phyloP scores from a whole-genome alignment of 2,329 filamentous ascomycete genomes.

The Purpureocillium takamizusanense region DNA sequence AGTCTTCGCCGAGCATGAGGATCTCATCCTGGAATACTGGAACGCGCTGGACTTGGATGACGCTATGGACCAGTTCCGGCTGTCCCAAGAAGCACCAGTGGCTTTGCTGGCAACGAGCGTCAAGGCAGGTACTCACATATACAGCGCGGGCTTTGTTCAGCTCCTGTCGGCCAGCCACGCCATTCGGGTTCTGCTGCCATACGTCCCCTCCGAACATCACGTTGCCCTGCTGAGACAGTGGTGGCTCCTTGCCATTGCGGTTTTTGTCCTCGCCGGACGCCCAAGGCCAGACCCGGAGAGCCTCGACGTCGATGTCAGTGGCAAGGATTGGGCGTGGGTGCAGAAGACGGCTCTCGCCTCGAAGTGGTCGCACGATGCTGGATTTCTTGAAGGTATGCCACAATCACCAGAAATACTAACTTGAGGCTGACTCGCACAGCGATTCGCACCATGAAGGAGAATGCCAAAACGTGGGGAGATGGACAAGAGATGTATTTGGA shows the following conservation, averaged over 20 bases:
- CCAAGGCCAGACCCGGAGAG: conserved; percentile 62
- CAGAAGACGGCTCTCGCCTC: conserved; percentile 62
- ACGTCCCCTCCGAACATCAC: conserved; percentile 66
- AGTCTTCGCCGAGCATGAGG: conserved; percentile 61
- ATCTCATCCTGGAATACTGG: conserved; percentile 76
- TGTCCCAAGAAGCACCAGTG: conserved; percentile 55
- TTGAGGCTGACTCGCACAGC: conserved; percentile 34
- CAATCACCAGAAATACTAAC: conserved; percentile 9
- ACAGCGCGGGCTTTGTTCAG: conserved; percentile 79
- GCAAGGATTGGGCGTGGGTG: conserved; percentile 69
- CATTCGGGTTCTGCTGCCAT: conserved; percentile 72
- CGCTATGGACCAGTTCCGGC: conserved; percentile 64
- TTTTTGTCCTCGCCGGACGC: conserved; percentile 68
- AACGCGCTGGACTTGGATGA: conserved; percentile 72
- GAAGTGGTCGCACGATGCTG: conserved; percentile 60
- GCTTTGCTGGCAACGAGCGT: conserved; percentile 55
- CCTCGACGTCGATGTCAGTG: conserved; percentile 50
- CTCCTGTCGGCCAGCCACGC: conserved; percentile 81
- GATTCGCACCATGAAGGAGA: conserved; percentile 65
- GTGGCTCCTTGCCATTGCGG: conserved; percentile 74
- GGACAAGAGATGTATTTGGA: conserved; percentile 55
- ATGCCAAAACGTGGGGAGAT: conserved; percentile 66
- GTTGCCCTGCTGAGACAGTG: conserved; percentile 70
- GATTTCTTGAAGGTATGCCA: conserved; percentile 69
- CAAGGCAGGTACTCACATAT: conserved; percentile 48